These are phyloP conservation scores for Acacia melanoxylon DNA, from an alignment of 306 rosid species.

Conservation along the genomic window DNA sequence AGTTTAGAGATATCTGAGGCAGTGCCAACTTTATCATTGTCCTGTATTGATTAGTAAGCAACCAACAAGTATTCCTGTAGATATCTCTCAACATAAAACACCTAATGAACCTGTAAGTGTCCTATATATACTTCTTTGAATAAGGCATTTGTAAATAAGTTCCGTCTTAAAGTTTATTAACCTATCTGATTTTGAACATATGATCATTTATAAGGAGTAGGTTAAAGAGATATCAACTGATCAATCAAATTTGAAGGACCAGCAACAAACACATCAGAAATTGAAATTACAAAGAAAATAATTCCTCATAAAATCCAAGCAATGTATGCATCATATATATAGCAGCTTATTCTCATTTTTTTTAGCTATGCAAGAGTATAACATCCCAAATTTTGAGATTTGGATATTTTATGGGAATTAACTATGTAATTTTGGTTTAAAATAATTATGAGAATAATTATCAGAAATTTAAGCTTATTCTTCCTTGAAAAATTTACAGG, in stretches of 20 bases:
- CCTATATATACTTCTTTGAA: neutral
- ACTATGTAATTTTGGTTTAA: too few species aligned
- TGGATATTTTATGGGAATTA: too few species aligned
- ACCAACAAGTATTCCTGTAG: neutral
- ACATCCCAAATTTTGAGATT: too few species aligned
- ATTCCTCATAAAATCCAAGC: too few species aligned
- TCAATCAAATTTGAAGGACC: neutral
- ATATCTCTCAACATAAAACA: too few species aligned
- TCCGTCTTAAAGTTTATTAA: neutral
- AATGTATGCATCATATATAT: too few species aligned
- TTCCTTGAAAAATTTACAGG: too few species aligned
- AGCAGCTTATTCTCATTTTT: neutral
- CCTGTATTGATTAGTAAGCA: neutral
- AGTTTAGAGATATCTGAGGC: neutral
- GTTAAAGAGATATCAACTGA: neutral
- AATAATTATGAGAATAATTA: too few species aligned
- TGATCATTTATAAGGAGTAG: neutral
- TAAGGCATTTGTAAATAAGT: neutral
- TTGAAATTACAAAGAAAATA: too few species aligned
- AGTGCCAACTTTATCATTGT: neutral
- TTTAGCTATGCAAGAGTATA: too few species aligned
- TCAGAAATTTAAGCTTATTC: too few species aligned
- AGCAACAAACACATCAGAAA: too few species aligned
- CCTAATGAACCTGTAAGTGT: neutral
- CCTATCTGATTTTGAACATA: neutral